Conservation (phyloP, 352 stramenopile species). For the Phytophthora tentaculata region DNA sequence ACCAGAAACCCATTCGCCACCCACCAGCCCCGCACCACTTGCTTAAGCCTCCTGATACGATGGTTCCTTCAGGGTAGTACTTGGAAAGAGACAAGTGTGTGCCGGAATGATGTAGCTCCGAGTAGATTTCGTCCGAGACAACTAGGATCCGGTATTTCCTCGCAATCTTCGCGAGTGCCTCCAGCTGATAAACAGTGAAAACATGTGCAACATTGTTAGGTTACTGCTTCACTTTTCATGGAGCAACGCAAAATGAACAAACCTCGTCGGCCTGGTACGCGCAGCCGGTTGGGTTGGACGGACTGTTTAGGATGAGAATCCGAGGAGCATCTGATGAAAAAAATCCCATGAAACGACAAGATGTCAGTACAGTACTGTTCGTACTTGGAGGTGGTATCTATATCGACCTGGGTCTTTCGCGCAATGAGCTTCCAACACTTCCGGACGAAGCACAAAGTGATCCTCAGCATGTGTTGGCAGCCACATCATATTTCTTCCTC, state of each 20-base stretch:
- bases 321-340: conserved; percentile 67
- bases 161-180: conserved; percentile 72
- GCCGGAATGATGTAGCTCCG: conserved; percentile 78
- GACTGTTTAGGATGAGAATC: conserved; percentile 89
- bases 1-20: conserved; percentile 90
- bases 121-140: conserved; percentile 91
- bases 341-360: background rate
- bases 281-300: conserved; percentile 86
- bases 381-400: background rate
- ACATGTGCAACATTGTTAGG: conserved; percentile 6
- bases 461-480: conserved; percentile 80
- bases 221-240: background rate
- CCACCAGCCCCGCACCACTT: conserved; percentile 90
- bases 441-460: conserved; percentile 79
- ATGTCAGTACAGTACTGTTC: conserved; percentile 7
- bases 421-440: conserved; percentile 85
- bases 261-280: conserved; percentile 84
- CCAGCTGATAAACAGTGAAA: conserved; percentile 37
- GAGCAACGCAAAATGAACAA: conserved; percentile 8
- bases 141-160: conserved; percentile 90
- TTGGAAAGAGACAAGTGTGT: conserved; percentile 85
- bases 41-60: conserved; percentile 86
- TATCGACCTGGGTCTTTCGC: conserved; percentile 76
- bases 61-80: conserved; percentile 88
- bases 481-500: conserved; percentile 87